Conservation (phyloP, 805 yeast species). For the Candida ortonii region DNA sequence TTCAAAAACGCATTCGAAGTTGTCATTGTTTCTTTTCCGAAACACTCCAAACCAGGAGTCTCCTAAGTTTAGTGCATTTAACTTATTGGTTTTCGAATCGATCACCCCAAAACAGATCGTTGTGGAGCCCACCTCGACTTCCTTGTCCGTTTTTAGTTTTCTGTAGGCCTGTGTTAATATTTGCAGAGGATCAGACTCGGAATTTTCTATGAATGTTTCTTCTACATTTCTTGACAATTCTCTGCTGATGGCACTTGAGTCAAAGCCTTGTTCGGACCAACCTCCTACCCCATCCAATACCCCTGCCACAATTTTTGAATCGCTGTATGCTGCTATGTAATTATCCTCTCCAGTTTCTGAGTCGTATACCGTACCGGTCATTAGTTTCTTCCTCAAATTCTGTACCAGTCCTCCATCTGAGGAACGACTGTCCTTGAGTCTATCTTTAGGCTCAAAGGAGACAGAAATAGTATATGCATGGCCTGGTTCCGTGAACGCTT, state of each 20-base stretch:
- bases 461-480: constrained; percentile 57
- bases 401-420: constrained; percentile 29
- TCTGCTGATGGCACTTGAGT: constrained; percentile 82
- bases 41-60: constrained; percentile 94
- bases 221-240: constrained; percentile 65
- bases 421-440: constrained; percentile 43
- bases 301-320: constrained; percentile 56
- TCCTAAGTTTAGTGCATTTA: constrained; percentile 79
- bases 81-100: constrained; percentile 46
- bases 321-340: constrained; percentile 49
- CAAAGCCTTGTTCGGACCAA: constrained; percentile 90
- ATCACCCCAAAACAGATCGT: constrained; percentile 85
- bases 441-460: constrained; percentile 71
- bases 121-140: constrained; percentile 87
- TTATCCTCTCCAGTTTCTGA: constrained; percentile 82
- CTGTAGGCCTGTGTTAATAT: constrained; percentile 57
- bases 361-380: constrained; percentile 22
- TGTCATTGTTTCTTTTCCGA: constrained; percentile 39
- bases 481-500: constrained; percentile 24
- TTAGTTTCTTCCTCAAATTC: constrained; percentile 23
- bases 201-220: constrained; percentile 28
- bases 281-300: constrained; percentile 98
- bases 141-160: constrained; percentile 48
- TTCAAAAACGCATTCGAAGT: constrained; percentile 51
- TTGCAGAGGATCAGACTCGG: constrained; percentile 38